Conservation (phyloP, 768 basidiomycete genomes). For the Tulasnella sp. region DNA sequence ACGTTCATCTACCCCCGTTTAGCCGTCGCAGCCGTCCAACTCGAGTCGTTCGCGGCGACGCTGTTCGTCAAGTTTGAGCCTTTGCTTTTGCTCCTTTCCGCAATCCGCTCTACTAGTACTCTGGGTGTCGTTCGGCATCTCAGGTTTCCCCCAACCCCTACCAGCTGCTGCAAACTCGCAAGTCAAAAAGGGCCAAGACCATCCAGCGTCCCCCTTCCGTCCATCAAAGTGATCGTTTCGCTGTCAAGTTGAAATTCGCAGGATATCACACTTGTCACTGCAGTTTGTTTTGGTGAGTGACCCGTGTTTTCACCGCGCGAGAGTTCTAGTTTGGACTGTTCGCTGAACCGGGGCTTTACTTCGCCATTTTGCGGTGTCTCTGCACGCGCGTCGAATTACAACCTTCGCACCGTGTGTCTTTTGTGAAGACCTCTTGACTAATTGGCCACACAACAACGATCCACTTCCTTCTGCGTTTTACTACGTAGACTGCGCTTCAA, state of each 20-base stretch:
- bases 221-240: not conserved
- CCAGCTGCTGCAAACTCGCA: constrained; percentile 3
- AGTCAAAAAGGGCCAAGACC: not conserved
- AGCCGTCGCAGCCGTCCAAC: constrained; percentile 30
- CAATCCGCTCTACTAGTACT: constrained; percentile 16
- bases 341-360: constrained; percentile 12
- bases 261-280: not conserved
- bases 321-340: constrained; percentile 15
- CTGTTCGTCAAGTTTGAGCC: constrained; percentile 19
- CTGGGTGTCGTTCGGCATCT: constrained; percentile 8
- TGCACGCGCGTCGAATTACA: constrained; percentile 14
- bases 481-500: constrained; percentile 19
- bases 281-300: constrained; percentile 16
- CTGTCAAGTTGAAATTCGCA: not conserved
- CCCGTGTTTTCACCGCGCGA: constrained; percentile 7
- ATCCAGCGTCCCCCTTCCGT: not conserved
- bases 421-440: constrained; percentile 15
- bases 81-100: constrained; percentile 17
- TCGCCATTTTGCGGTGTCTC: constrained; percentile 14
- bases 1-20: constrained; percentile 23
- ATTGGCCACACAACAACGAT: constrained; percentile 6
- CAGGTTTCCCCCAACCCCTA: not conserved
- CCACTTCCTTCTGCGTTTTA: constrained; percentile 25
- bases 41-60: constrained; percentile 27
- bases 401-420: constrained; percentile 1